Evolutionary conservation across 768 basidiomycete genomes (phyloP).

Genomic region (Pholiota molesta): DNA sequence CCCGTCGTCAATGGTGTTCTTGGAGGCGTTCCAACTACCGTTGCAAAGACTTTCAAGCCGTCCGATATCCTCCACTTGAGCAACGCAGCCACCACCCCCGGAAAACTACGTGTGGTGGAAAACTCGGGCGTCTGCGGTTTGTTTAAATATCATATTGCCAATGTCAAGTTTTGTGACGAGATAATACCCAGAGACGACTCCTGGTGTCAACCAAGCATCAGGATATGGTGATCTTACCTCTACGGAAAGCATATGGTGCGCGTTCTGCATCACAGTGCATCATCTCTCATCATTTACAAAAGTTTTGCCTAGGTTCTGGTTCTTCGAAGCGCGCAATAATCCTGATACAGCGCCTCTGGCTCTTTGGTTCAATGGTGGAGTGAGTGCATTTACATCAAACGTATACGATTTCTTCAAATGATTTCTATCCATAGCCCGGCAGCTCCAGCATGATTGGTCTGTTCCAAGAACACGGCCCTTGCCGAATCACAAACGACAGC

Average conservation of each 20-base stretch:
- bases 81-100: slow-evolving; percentile 39
- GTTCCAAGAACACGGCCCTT: slow-evolving; percentile 79
- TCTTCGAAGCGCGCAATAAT: slow-evolving; percentile 65
- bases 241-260: slow-evolving; percentile 60
- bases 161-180: not conserved
- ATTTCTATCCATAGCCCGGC: slow-evolving; percentile 42
- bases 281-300: not conserved
- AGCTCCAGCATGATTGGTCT: slow-evolving; percentile 64
- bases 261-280: not conserved
- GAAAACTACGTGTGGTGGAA: slow-evolving; percentile 56
- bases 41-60: slow-evolving; percentile 7
- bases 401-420: not conserved
- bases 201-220: slow-evolving; percentile 62
- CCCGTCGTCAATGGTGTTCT: slow-evolving; percentile 52
- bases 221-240: slow-evolving; percentile 65
- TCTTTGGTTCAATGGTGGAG: slow-evolving; percentile 70
- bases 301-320: slow-evolving; percentile 57
- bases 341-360: slow-evolving; percentile 63
- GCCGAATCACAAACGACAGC: slow-evolving; percentile 61
- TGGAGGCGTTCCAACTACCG: slow-evolving; percentile 43
- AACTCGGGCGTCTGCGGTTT: slow-evolving; percentile 65
- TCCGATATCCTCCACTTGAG: slow-evolving; percentile 6
- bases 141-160: slow-evolving; percentile 3
- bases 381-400: slow-evolving; percentile 27
- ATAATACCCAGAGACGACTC: slow-evolving; percentile 53